Evolutionary conservation across 2,329 filamentous ascomycete species (phyloP), one percentile per base, ranked within the genome.

Genomic region (Stachybotrys chartarum): DNA sequence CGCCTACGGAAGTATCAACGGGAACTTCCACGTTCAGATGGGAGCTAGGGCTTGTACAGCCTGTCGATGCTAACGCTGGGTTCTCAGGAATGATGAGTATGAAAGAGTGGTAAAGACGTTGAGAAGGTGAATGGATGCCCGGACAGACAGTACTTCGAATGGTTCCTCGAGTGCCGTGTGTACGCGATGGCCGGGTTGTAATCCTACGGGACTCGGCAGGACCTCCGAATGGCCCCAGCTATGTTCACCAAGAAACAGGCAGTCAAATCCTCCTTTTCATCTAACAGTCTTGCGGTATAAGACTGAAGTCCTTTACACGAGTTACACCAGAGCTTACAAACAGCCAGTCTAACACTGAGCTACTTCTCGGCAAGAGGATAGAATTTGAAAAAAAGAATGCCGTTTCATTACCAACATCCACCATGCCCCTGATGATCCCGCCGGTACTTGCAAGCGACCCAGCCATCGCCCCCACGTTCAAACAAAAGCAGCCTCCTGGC

Each of bases 251-350:
- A 5, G 14, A 42, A 42, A 14, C 35, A 42, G 35, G 24, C 24
- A 24, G 24, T 24, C 24, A 24, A 24, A 24, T 24, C 24, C 24
- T 49, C 46, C 46, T 49, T 49, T n/a, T 18, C 11, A 12, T 17
- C 10, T 3, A 11, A 12, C 2, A 16, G 14, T 18, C 10, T 44
- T 44, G 39, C 39, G 39, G 3, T 44, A 44, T 2, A 11, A 44
- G 11, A 44, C 39, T 12, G n/a, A n/a, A 12, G 39, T 44, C 11
- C 39, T 44, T 5, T 44, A 5, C 39, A 44, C 63, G 51, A 8
- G 58, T 39, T 17, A 66, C 59, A 1, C 63, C 57, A 6, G 64
- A 30, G 11, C 59, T 48, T 7, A 65, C 61, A 0, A 64, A 64
- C 4, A 4, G 24, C 4, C 4, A 3, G 24, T 24, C 24, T 4